Evolutionary conservation across 2,329 filamentous ascomycete genomes (phyloP).

Genomic region (Cercospora berteroae): DNA sequence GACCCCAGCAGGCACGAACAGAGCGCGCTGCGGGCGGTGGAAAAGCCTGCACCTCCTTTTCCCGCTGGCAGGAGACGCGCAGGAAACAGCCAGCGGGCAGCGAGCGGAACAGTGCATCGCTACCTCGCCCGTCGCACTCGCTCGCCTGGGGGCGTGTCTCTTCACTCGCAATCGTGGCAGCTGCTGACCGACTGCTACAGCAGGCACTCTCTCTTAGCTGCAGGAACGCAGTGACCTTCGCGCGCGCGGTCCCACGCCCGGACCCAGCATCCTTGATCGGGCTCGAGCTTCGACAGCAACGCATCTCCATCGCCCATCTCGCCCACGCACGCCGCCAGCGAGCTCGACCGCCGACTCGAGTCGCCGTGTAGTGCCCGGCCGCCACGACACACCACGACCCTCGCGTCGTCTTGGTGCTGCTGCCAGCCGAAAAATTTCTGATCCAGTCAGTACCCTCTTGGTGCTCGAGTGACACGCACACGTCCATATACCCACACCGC

Average conservation of each 20-base stretch:
- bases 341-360: constrained; percentile 7
- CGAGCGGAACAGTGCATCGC: neutral
- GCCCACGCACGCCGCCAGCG: constrained; percentile 8
- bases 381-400: constrained; percentile 1
- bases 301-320: constrained; percentile 19
- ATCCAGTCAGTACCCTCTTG: constrained; percentile 28
- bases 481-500: constrained; percentile 5
- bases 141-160: neutral
- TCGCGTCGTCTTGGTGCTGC: constrained; percentile 24
- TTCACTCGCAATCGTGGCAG: constrained; percentile 3
- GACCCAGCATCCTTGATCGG: constrained; percentile 17
- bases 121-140: neutral
- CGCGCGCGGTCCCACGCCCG: constrained; percentile 11
- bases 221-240: constrained; percentile 17
- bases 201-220: constrained; percentile 11
- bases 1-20: neutral
- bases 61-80: constrained; percentile 4
- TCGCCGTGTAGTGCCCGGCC: neutral
- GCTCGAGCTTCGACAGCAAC: constrained; percentile 14
- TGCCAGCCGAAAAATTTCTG: constrained; percentile 27
- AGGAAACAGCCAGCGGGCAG: constrained; percentile 2
- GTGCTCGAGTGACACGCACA: constrained; percentile 17
- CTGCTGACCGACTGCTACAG: constrained; percentile 7
- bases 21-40: neutral
- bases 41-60: constrained; percentile 17